These are phyloP conservation scores for Polytolypa hystricis DNA, from an alignment of 2,329 filamentous ascomycete species.

Conservation along the genomic window DNA sequence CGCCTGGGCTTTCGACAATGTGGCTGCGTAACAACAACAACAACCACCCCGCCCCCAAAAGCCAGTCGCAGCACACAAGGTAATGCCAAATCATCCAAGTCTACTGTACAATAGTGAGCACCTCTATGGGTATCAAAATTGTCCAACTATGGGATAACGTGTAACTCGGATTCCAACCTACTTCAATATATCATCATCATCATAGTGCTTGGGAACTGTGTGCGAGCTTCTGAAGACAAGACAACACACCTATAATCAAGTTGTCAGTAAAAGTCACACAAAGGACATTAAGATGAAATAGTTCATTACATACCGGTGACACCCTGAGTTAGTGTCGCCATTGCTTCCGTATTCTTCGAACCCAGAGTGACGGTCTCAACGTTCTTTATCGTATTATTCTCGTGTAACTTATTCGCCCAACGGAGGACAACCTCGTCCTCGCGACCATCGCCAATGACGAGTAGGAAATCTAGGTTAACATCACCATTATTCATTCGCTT, in stretches of 20 bases:
- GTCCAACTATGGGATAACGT: no score
- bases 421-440: conserved; percentile 91
- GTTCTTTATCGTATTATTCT: conserved; percentile 48
- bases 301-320: conserved; percentile 62
- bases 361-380: conserved; percentile 81
- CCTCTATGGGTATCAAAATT: no score
- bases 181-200: no score
- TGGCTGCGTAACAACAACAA: no score
- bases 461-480: conserved; percentile 62
- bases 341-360: conserved; percentile 77
- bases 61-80: no score
- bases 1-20: no score
- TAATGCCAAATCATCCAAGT: no score
- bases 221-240: conserved; percentile 43
- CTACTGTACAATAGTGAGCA: no score
- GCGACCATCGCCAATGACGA: conserved; percentile 81
- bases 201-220: conserved; percentile 14
- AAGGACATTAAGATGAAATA: not conserved
- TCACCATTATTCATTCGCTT: conserved; percentile 39
- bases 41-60: no score
- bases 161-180: no score
- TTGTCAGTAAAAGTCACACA: conserved; percentile 1
- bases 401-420: conserved; percentile 73
- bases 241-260: conserved; percentile 35
- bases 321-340: conserved; percentile 75